Base-by-base conservation (phyloP, 345 rosid species). In the Carallia brachiata region DNA sequence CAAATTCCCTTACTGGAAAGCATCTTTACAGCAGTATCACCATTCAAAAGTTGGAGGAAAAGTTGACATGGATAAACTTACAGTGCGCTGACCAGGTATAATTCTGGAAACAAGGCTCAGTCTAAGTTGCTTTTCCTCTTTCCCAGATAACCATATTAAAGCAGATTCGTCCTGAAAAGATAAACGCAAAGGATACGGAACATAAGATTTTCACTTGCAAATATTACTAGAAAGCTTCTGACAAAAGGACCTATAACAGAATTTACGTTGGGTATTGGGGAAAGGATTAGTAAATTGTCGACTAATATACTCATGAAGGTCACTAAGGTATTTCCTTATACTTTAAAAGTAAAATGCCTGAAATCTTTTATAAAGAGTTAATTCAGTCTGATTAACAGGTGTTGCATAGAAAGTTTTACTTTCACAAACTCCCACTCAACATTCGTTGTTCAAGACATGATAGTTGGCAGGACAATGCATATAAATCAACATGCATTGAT, bases 141-240 rank as follows among this genome's bases (percentile, higher is more conserved):
- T 75, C 48, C 74, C 79, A 9, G 79, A 70, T 55, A 75, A 44
- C 79, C 79, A 75, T 36, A 75, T 40, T 19, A 75, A 66, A 65
- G 67, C 66, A 52, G 79, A 70, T 44, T 75, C 79, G 52, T 75
- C 79, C 79, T 75, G 74, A 52, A 70, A 44, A 55, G 53, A 32
- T 19, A 62, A 17, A 55, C 36, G 13, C 40, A 34, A 67, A 55
- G 60, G 68, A 32, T 47, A 58, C 28, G 30, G n/a, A 50, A 58
- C 4, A 53, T 31, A 72, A 12, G 48, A 72, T 48, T 48, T 50
- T 18, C 47, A 36, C 39, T 52, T 9, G 56, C 4, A 32, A 32
- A 32, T 2, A 4, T 32, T 32, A 32, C 34, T 5, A 40, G 40
- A 63, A 57, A 39, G 54, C 19, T 27, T 10, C 6, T 57, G 18